These are phyloP conservation scores for Forsythia viridissima DNA, from an alignment of 257 asterid genomes.

Conservation along the genomic window DNA sequence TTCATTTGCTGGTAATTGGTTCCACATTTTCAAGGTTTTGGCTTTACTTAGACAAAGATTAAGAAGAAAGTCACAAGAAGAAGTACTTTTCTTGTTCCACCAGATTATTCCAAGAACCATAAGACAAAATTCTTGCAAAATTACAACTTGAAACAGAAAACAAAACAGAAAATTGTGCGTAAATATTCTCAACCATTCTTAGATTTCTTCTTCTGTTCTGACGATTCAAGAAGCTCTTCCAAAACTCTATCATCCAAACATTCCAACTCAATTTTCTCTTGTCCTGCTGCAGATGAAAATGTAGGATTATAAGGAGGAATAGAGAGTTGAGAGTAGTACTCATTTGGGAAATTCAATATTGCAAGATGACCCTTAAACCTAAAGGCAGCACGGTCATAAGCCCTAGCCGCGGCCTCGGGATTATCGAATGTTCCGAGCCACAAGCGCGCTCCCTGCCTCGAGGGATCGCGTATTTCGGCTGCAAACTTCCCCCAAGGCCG, in stretches of 20 bases:
- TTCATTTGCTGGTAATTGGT: not conserved
- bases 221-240: conserved; percentile 57
- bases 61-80: not conserved
- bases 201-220: conserved; percentile 36
- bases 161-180: not conserved
- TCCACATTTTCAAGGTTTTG: not conserved
- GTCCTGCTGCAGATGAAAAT: conserved; percentile 1
- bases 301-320: conserved; percentile 48
- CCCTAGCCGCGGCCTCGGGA: conserved; percentile 69
- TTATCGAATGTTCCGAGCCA: conserved; percentile 76
- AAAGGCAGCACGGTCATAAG: conserved; percentile 52
- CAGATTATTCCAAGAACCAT: not conserved
- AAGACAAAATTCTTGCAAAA: not conserved
- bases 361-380: conserved; percentile 63
- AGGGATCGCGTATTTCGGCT: conserved; percentile 75
- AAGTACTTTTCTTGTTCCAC: not conserved
- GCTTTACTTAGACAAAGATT: not conserved
- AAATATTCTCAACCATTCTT: conserved; percentile 1
- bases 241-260: conserved; percentile 49
- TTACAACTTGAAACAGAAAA: not conserved
- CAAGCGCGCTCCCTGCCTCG: conserved; percentile 45
- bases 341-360: conserved; percentile 52
- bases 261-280: conserved; percentile 54
- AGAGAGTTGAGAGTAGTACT: conserved; percentile 53
- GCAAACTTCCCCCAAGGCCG: conserved; percentile 75